Evolutionary conservation across 148 eudicot species (phyloP), one percentile per base, ranked within the genome.

Genomic region (Cornus controversa): DNA sequence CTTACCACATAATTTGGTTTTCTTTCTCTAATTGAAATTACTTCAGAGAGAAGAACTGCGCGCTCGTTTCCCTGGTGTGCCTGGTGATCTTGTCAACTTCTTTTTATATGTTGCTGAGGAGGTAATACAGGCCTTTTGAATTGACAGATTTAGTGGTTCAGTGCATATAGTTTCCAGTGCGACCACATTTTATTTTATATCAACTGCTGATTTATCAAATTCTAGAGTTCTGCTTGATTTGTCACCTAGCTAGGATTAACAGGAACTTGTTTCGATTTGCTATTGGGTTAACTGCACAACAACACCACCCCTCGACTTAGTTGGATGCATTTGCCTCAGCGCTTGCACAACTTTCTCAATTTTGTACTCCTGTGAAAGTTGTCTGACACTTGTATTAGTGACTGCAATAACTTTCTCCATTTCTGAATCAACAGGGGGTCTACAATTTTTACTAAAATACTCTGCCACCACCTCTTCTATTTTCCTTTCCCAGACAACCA

Each of bases 21-120:
- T 20, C 63, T 70, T 67, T 77, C 54, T 80, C 14, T 54, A 34
- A 40, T 66, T 28, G 27, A 67, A 50, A 57, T 77, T 70, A 47
- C 86, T 64, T 75, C 86, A 96, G 99, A 87, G 98, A 78, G 99
- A 96, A 86, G 99, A 96, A 86, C 71, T 96, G 66, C 90, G 99
- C 50, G 98, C 99, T 73, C 98, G 99, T 70, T 96, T 96, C 79
- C 99, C 99, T 85, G 98, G 99, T 71, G 98, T 96, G 76, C 99
- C 99, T 37, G 98, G 93, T 81, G 99, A 96, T 82, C 98, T 96
- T 72, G 99, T 96, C 80, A 96, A 96, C 89, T 96, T 84, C 91
- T 96, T 96, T 84, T 75, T 93, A 62, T 93, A 93, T 86, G 99
- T 96, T 79, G 98, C 98, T 28, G 99, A 96, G 87, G 99, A 96